phyloP scores from a whole-genome alignment of 2,329 filamentous ascomycete species.

The Pyricularia grisea region DNA sequence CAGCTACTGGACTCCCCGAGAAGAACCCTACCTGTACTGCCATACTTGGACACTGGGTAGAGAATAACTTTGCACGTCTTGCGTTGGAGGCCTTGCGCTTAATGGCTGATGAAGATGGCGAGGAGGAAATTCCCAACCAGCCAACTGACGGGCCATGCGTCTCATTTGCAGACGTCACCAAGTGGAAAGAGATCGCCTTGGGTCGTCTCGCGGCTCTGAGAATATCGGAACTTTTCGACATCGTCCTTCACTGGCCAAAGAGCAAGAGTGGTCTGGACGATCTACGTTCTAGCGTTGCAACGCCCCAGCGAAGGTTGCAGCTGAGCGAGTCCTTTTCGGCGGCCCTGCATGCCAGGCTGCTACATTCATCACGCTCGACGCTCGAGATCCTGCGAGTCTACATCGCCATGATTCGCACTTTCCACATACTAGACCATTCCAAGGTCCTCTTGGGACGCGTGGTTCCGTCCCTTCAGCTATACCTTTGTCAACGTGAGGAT shows the following conservation, averaged over 20 bases:
- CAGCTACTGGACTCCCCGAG: slow-evolving; percentile 1
- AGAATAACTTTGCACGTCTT: slow-evolving; percentile 55
- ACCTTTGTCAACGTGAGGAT: slow-evolving; percentile 65
- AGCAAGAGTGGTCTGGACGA: slow-evolving; percentile 67
- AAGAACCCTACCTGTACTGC: slow-evolving; percentile 36
- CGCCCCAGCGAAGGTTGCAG: slow-evolving; percentile 57
- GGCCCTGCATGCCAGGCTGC: slow-evolving; percentile 53
- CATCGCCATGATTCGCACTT: slow-evolving; percentile 69
- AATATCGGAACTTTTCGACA: slow-evolving; percentile 67
- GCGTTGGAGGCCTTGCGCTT: slow-evolving; percentile 50
- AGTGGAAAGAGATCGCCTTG: slow-evolving; percentile 63
- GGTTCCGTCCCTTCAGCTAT: slow-evolving; percentile 63
- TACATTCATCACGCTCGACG: slow-evolving; percentile 70
- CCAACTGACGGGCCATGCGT: slow-evolving; percentile 19
- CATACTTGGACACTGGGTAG: slow-evolving; percentile 57
- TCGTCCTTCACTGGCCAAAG: slow-evolving; percentile 65
- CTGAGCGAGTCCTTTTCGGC: slow-evolving; percentile 61
- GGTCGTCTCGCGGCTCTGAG: slow-evolving; percentile 59
- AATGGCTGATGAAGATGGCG: slow-evolving; percentile 19
- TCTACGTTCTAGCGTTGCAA: slow-evolving; percentile 60
- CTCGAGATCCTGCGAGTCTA: slow-evolving; percentile 69
- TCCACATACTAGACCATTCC: slow-evolving; percentile 66
- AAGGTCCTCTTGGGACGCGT: slow-evolving; percentile 70
- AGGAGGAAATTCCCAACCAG: slow-evolving; percentile 21
- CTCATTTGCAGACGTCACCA: slow-evolving; percentile 48